Evolutionary conservation across 306 rosid genomes (phyloP), one percentile per base, ranked within the genome.

Genomic region (Vigna mungo): DNA sequence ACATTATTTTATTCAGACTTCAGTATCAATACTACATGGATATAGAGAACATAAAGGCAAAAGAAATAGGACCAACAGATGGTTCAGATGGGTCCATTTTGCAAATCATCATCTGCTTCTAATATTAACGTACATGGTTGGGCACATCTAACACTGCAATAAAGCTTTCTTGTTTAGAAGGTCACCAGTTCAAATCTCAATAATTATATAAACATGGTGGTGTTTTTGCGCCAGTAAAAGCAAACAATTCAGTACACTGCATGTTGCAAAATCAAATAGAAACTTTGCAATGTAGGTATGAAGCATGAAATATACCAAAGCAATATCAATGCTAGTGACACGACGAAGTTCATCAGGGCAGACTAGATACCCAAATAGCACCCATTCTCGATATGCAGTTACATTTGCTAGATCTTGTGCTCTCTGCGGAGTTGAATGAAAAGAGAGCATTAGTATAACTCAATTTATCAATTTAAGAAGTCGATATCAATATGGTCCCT

Each of bases 271-370:
- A 72, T 58, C 36, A 81, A 78, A 81, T 60, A 72, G 23, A 56
- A 75, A 62, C 67, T 56, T 41, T n/a, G 16, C 52, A 60, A 32
- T 58, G 53, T 74, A 82, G 61, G 64, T 60, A 46, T 71, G 48
- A 69, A 66, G 71, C 74, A 59, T 27, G 75, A 69, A 82, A 27
- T 77, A 80, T 90, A 95, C 99, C 97, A 90, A 82, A 74, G 99
- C 96, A 85, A 95, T 95, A 79, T 95, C 99, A 80, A 95, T 90
- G 92, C 99, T 95, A 60, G 99, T 92, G 78, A 90, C 97, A 56
- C 97, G 99, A 46, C 94, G 99, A 82, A 95, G 88, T 88, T 95
- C 99, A 87, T 95, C 99, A 25, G 99, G 96, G 84, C 99, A 95
- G 80, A 95, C 97, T 87, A 95, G 99, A 85, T 92, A 95, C 83